Conservation (phyloP, 1,139 yeast genomes). For the Yamadazyma triangularis region DNA sequence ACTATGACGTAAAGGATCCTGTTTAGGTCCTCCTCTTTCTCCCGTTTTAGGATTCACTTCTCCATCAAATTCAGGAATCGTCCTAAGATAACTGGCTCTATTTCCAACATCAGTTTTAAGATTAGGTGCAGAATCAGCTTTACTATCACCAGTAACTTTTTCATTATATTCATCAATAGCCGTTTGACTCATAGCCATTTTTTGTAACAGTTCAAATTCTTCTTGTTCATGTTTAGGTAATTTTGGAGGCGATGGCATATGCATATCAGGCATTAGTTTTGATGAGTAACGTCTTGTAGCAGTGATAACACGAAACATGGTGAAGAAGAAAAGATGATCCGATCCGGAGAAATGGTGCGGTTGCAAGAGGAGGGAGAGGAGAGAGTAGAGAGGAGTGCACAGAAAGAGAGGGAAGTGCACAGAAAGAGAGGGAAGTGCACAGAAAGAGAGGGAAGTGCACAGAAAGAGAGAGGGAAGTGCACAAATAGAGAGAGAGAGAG, state of each 20-base stretch:
- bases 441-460: too few species aligned
- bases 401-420: too few species aligned
- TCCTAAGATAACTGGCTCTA: conserved; percentile 64
- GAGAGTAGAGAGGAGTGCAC: too few species aligned
- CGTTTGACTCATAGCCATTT: conserved; percentile 73
- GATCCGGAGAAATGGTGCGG: too few species aligned
- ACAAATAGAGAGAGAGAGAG: too few species aligned
- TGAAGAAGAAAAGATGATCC: too few species aligned
- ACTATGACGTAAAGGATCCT: conserved; percentile 88
- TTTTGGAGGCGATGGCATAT: conserved; percentile 74
- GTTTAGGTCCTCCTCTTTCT: conserved; percentile 97
- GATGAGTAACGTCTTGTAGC: too few species aligned
- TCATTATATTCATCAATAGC: conserved; percentile 75
- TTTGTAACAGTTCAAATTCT: conserved; percentile 84
- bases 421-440: too few species aligned
- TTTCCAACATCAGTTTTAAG: conserved; percentile 57
- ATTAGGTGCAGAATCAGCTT: conserved; percentile 16
- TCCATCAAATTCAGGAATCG: conserved; percentile 94
- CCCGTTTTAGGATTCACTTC: conserved; percentile 91
- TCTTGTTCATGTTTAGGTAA: conserved; percentile 84
- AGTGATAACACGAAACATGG: too few species aligned
- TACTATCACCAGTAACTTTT: conserved; percentile 24
- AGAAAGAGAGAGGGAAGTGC: too few species aligned
- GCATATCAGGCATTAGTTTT: too few species aligned
- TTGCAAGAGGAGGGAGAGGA: too few species aligned